Evolutionary conservation across 768 basidiomycete genomes (phyloP).

Genomic region (Suillus americanus): DNA sequence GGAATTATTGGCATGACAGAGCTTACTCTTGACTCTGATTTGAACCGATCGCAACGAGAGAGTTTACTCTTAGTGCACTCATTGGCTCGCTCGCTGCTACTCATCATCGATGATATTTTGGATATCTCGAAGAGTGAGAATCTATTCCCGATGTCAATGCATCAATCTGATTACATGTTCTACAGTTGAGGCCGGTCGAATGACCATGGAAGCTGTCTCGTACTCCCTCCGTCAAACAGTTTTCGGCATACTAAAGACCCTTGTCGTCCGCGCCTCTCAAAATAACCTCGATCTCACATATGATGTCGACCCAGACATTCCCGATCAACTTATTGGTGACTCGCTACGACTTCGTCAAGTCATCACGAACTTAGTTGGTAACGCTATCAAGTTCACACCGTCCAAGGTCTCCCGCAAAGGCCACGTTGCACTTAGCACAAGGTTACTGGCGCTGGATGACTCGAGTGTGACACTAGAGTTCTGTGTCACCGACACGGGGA

Average conservation of each 20-base stretch:
- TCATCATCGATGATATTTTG: constrained; percentile 99
- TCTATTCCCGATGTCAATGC: neutral
- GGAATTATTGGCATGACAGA: constrained; percentile 99
- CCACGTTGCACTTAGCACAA: constrained; percentile 85
- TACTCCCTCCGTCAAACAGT: constrained; percentile 97
- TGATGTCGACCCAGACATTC: constrained; percentile 93
- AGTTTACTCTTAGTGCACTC: constrained; percentile 94
- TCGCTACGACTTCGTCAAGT: constrained; percentile 92
- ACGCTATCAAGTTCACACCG: constrained; percentile 97
- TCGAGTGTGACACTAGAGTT: constrained; percentile 90
- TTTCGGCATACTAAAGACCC: constrained; percentile 95
- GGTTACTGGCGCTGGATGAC: constrained; percentile 76
- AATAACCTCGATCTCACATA: constrained; percentile 96
- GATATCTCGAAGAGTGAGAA: constrained; percentile 98
- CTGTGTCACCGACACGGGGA: constrained; percentile 97
- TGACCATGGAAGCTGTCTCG: constrained; percentile 99
- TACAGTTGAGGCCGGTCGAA: constrained; percentile 95
- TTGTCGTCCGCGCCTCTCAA: constrained; percentile 96
- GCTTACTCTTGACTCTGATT: constrained; percentile 92
- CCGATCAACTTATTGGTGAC: constrained; percentile 96
- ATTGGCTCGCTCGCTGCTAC: constrained; percentile 84
- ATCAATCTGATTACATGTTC: constrained; percentile 10
- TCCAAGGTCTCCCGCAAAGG: constrained; percentile 77
- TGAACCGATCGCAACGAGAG: constrained; percentile 93
- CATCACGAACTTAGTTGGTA: constrained; percentile 93